These are phyloP conservation scores for Aspergillus homomorphus DNA, from an alignment of 495 filamentous ascomycete species.

Conservation along the genomic window DNA sequence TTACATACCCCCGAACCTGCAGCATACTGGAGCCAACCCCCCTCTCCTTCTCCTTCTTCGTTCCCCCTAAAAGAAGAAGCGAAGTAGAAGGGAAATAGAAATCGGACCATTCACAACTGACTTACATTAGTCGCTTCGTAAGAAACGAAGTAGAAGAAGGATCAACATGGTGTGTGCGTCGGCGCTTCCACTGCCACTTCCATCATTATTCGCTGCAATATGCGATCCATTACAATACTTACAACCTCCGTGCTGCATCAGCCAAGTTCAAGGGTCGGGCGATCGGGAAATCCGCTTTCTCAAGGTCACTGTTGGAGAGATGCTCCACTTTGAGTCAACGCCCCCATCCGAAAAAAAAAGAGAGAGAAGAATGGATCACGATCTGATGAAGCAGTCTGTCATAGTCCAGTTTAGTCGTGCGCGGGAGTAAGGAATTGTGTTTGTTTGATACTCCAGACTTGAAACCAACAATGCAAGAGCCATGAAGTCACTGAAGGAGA, in stretches of 20 bases:
- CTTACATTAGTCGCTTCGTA: not conserved
- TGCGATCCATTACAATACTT: slow-evolving; percentile 11
- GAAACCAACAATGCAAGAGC: slow-evolving; percentile 11
- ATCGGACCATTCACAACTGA: not conserved
- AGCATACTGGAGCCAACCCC: slow-evolving; percentile 4
- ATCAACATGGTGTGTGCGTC: slow-evolving; percentile 8
- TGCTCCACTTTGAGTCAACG: slow-evolving; percentile 16
- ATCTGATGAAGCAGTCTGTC: not conserved
- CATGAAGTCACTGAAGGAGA: not conserved
- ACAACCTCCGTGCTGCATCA: slow-evolving; percentile 13
- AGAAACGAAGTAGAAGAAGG: not conserved
- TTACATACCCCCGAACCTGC: not conserved
- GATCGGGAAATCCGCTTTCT: slow-evolving; percentile 23
- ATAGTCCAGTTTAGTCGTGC: slow-evolving; percentile 1
- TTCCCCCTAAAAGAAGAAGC: not conserved
- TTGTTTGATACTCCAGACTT: slow-evolving; percentile 8
- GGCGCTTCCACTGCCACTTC: slow-evolving; percentile 1
- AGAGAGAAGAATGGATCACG: slow-evolving; percentile 16
- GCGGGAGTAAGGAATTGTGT: slow-evolving; percentile 5
- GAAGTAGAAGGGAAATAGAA: not conserved
- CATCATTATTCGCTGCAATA: not conserved
- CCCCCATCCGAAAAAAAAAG: no score
- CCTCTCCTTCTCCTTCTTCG: not conserved
- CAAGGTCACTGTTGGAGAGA: slow-evolving; percentile 14
- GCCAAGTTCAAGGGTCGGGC: slow-evolving; percentile 13